phyloP scores from a whole-genome alignment of 2,329 filamentous ascomycete species.

The Westerdykella sp. region DNA sequence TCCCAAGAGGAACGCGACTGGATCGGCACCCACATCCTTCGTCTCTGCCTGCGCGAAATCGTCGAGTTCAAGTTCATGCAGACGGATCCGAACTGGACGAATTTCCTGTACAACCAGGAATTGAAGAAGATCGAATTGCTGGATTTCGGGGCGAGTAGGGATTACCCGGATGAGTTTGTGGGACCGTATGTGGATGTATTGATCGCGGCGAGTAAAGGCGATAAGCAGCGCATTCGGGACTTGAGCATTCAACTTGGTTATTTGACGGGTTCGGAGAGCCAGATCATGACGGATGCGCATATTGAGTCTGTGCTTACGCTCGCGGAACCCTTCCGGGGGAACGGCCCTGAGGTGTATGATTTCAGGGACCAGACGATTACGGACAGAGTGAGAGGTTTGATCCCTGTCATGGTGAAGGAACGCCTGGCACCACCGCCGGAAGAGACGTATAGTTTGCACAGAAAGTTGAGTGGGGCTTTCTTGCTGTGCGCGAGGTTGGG shows the following conservation, averaged over 20 bases:
- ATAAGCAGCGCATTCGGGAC: conserved; percentile 57
- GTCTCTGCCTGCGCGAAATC: conserved; percentile 87
- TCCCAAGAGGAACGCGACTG: conserved; percentile 83
- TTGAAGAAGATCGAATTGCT: conserved; percentile 76
- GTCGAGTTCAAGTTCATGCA: conserved; percentile 97
- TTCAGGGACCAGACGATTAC: conserved; percentile 95
- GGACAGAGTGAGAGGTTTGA: conserved; percentile 78
- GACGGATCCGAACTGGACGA: conserved; percentile 99
- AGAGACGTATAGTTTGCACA: conserved; percentile 92
- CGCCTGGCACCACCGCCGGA: conserved; percentile 85
- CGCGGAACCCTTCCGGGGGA: conserved; percentile 75
- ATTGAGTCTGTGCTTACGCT: conserved; percentile 81
- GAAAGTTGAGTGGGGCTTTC: conserved; percentile 93
- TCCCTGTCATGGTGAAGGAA: conserved; percentile 90
- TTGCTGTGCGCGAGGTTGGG: conserved; percentile 81
- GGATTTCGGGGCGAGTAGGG: conserved; percentile 89
- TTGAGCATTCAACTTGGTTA: conserved; percentile 79
- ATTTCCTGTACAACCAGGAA: conserved; percentile 81
- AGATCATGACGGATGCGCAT: conserved; percentile 83
- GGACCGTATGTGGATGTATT: conserved; percentile 73
- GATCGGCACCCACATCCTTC: conserved; percentile 91
- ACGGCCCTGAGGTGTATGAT: conserved; percentile 80
- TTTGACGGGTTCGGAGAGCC: conserved; percentile 81
- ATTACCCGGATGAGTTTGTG: conserved; percentile 76
- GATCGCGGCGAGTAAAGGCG: conserved; percentile 66